Percentiles rank a stretch among this genome's conserved stretches.
phyloP scores from a whole-genome alignment of 2,329 filamentous ascomycete genomes.

The Monosporascus sp. region DNA sequence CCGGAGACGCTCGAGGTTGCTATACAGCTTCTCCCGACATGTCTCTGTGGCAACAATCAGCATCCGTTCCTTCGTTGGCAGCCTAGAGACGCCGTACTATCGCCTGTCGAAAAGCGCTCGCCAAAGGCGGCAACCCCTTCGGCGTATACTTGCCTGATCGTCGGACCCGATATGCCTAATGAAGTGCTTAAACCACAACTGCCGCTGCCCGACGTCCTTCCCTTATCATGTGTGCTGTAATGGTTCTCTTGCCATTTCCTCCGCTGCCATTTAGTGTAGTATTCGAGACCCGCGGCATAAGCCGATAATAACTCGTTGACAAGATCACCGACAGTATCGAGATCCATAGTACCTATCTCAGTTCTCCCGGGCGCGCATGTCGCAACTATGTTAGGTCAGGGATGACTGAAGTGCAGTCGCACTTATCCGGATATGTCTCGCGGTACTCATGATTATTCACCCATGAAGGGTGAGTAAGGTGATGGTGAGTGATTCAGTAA shows the following conservation, averaged over 20 bases:
- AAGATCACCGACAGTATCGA: conserved; percentile 22
- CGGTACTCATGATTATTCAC: no score
- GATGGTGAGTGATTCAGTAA: no score
- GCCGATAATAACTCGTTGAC: conserved; percentile 26
- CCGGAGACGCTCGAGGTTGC: conserved; percentile 23
- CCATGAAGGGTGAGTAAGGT: no score
- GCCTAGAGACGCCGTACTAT: conserved; percentile 22
- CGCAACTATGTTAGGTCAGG: conserved; percentile 4
- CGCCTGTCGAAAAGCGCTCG: conserved; percentile 28
- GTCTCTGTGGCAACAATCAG: conserved; percentile 13
- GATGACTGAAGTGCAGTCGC: not conserved
- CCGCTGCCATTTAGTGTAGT: conserved; percentile 32
- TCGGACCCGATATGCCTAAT: conserved; percentile 25
- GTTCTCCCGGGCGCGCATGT: conserved; percentile 13
- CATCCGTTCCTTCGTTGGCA: not conserved
- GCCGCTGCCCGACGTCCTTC: conserved; percentile 4
- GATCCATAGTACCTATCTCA: conserved; percentile 18
- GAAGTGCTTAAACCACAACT: conserved; percentile 31
- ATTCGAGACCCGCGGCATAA: conserved; percentile 25
- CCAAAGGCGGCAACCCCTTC: conserved; percentile 30
- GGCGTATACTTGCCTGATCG: conserved; percentile 29
- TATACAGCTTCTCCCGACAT: conserved; percentile 24
- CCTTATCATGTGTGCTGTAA: conserved; percentile 20
- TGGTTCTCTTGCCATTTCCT: conserved; percentile 28
- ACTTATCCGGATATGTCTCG: not conserved